Evolutionary conservation across 345 rosid genomes (phyloP).

Genomic region (Brassica juncea): DNA sequence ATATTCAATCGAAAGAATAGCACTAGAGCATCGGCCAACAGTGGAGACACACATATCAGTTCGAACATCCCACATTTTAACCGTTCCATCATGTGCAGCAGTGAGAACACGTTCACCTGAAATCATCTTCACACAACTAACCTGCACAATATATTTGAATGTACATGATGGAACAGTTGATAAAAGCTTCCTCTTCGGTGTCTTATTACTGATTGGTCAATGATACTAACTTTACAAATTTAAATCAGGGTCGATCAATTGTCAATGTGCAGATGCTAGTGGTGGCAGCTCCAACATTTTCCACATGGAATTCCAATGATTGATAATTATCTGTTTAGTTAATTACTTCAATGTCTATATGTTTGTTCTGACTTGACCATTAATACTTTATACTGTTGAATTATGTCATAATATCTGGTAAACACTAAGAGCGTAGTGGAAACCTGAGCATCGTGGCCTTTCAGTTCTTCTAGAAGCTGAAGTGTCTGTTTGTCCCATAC

Average conservation of each 20-base stretch:
- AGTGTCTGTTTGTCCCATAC: conserved; percentile 98
- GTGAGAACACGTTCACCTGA: conserved; percentile 97
- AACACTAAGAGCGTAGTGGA: conserved; percentile 30
- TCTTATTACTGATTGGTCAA: conserved; percentile 19
- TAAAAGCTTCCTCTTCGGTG: conserved; percentile 15
- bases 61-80: conserved; percentile 99
- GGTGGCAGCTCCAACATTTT: conserved; percentile 25
- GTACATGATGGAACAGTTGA: not conserved
- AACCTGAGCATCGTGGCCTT: conserved; percentile 97
- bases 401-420: conserved; percentile 10
- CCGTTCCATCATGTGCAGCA: conserved; percentile 88
- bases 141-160: conserved; percentile 48
- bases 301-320: conserved; percentile 5
- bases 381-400: not conserved
- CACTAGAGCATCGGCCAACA: conserved; percentile 94
- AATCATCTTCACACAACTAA: conserved; percentile 87
- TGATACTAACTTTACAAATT: conserved; percentile 9
- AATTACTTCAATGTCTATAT: not conserved
- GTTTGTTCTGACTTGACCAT: conserved; percentile 6
- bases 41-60: conserved; percentile 98
- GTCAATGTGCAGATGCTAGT: not conserved
- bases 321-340: conserved; percentile 6
- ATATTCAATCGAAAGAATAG: conserved; percentile 91
- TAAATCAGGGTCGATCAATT: conserved; percentile 1
- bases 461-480: conserved; percentile 89